Conservation (phyloP, 176 grass and related monocot species). For the Bromus sterilis region DNA sequence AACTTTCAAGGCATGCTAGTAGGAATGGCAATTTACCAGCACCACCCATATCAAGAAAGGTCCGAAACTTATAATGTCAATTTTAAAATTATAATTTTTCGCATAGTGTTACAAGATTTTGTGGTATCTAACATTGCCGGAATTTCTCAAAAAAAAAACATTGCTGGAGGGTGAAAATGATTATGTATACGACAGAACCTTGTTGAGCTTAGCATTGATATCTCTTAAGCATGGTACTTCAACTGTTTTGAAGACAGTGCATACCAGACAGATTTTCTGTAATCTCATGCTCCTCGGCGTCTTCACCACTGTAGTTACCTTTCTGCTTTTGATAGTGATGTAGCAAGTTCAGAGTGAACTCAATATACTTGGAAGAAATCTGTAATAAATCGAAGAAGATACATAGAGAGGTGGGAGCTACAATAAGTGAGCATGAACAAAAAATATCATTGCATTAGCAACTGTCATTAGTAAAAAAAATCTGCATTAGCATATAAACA, state of each 20-base stretch:
- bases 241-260: background rate
- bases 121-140: background rate
- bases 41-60: too few relatives aligned
- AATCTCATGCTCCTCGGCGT: background rate
- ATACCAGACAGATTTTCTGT: background rate
- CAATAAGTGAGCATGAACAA: too few relatives aligned
- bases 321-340: background rate
- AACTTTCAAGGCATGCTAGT: background rate
- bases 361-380: background rate
- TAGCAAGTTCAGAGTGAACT: background rate
- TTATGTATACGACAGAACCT: background rate
- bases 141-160: too few relatives aligned
- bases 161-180: background rate
- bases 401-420: too few relatives aligned
- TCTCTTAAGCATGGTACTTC: background rate
- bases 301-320: background rate
- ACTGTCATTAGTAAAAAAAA: background rate
- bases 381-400: too few relatives aligned
- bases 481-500: background rate
- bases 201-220: background rate
- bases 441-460: background rate
- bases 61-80: too few relatives aligned
- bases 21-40: background rate
- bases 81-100: too few relatives aligned
- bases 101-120: background rate